A percentile compares a stretch with the other conserved stretches of the same genome.
phyloP scores from a whole-genome alignment of 371 early-diverging fungal genomes.

The Mortierella sp. region DNA sequence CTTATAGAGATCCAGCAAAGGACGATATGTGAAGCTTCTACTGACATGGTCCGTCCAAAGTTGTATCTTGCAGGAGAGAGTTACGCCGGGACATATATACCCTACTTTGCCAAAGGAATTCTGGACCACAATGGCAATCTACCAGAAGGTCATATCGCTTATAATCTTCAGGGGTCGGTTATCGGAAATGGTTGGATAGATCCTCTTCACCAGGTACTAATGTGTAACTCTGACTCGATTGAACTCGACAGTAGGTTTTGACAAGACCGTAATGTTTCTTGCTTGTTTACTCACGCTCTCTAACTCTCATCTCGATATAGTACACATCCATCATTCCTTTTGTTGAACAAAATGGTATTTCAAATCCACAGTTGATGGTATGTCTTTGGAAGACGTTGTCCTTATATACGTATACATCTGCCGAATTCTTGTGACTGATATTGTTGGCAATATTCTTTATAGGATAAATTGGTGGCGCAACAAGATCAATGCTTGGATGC shows the following conservation, averaged over 20 bases:
- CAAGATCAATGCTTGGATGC: slow-evolving; percentile 26
- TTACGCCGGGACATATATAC: slow-evolving; percentile 89
- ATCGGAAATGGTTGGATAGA: slow-evolving; percentile 95
- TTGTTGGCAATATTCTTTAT: neutral
- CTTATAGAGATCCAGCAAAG: too few species aligned
- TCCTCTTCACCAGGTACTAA: slow-evolving; percentile 74
- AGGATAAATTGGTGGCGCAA: slow-evolving; percentile 6
- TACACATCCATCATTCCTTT: slow-evolving; percentile 68
- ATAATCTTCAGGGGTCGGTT: slow-evolving; percentile 73
- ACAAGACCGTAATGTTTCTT: neutral
- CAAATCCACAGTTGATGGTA: slow-evolving; percentile 57
- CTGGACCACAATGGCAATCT: slow-evolving; percentile 63
- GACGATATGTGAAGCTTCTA: too few species aligned
- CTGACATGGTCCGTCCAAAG: slow-evolving; percentile 46
- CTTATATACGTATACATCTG: too few species aligned
- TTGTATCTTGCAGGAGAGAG: slow-evolving; percentile 89
- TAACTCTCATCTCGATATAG: slow-evolving; percentile 26
- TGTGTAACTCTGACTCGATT: too few species aligned
- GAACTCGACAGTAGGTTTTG: neutral
- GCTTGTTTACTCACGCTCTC: neutral
- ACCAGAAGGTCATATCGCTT: slow-evolving; percentile 41
- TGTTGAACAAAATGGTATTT: slow-evolving; percentile 57
- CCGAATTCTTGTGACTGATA: too few species aligned
- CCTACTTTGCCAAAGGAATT: slow-evolving; percentile 76
- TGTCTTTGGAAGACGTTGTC: too few species aligned